A percentile compares a stretch with the other conserved stretches of the same genome.
Conservation (phyloP, 2,329 filamentous ascomycete species). For the Ophiobolus disseminans region DNA sequence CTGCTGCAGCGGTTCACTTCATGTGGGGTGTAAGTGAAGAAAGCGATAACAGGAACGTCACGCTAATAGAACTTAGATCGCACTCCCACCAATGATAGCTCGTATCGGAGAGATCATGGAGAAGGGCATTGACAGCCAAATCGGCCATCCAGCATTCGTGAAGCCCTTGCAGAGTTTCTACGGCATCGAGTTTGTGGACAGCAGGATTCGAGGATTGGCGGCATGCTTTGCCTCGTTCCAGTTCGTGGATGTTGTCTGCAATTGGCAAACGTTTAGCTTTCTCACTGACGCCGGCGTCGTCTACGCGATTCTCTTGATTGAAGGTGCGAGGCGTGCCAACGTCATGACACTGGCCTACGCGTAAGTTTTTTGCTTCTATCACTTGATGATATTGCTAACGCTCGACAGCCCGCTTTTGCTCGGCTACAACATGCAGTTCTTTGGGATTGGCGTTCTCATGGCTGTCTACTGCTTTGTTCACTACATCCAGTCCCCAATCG, state of each 20-base stretch:
- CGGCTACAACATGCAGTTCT: constrained; percentile 13
- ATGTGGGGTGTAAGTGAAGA: constrained; percentile 9
- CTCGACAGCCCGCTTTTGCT: constrained; percentile 14
- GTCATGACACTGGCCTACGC: constrained; percentile 12
- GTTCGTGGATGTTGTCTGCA: constrained; percentile 14
- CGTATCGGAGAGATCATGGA: constrained; percentile 9
- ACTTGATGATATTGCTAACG: not conserved
- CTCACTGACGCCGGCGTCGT: constrained; percentile 15
- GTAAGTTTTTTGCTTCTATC: constrained; percentile 1
- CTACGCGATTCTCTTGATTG: constrained; percentile 20
- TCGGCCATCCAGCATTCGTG: constrained; percentile 11
- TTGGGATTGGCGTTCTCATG: constrained; percentile 14
- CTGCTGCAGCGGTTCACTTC: constrained; percentile 9
- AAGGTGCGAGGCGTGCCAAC: constrained; percentile 17
- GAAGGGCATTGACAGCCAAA: constrained; percentile 8
- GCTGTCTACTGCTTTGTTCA: constrained; percentile 17
- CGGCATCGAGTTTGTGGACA: constrained; percentile 16
- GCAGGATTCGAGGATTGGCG: constrained; percentile 9
- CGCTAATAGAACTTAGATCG: not conserved
- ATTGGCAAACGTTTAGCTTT: constrained; percentile 21
- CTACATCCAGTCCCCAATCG: constrained; percentile 20
- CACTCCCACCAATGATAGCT: constrained; percentile 2
- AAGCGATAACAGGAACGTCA: too few relatives aligned
- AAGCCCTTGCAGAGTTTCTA: constrained; percentile 14
- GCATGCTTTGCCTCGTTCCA: constrained; percentile 21